These are phyloP conservation scores for Scytalidium lignicola DNA, from an alignment of 2,329 filamentous ascomycete species.

Conservation along the genomic window DNA sequence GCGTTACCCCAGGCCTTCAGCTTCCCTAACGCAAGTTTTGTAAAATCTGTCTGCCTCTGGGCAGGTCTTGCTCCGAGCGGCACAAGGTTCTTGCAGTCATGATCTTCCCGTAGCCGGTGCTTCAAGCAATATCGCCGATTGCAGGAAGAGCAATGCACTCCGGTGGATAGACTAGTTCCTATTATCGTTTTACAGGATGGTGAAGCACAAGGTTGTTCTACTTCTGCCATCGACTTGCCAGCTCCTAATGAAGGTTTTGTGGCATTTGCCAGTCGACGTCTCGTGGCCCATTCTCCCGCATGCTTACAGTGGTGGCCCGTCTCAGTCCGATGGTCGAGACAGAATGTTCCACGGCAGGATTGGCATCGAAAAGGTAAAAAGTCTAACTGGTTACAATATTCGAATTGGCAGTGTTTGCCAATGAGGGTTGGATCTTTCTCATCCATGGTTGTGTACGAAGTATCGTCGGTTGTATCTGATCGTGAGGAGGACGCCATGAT, in stretches of 20 bases:
- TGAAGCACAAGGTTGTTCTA: slow-evolving; percentile 64
- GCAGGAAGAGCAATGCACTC: slow-evolving; percentile 67
- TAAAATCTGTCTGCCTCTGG: slow-evolving; percentile 52
- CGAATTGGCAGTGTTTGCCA: slow-evolving; percentile 84
- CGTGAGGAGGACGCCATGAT: slow-evolving; percentile 49
- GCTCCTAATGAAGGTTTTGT: slow-evolving; percentile 49
- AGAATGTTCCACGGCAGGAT: slow-evolving; percentile 79
- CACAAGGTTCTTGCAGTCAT: slow-evolving; percentile 75
- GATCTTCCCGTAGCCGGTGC: slow-evolving; percentile 72
- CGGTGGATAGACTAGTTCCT: slow-evolving; percentile 60
- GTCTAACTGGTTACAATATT: slow-evolving; percentile 91
- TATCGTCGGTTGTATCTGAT: slow-evolving; percentile 30
- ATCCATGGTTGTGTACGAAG: slow-evolving; percentile 68
- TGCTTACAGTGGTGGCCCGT: slow-evolving; percentile 65
- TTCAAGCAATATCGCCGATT: slow-evolving; percentile 73
- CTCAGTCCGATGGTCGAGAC: slow-evolving; percentile 90
- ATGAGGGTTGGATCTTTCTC: slow-evolving; percentile 76
- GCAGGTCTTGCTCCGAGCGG: slow-evolving; percentile 48
- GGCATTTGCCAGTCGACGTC: slow-evolving; percentile 49
- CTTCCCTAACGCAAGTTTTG: slow-evolving; percentile 68
- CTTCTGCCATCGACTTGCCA: slow-evolving; percentile 47
- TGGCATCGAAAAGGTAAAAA: slow-evolving; percentile 95
- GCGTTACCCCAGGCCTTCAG: slow-evolving; percentile 75
- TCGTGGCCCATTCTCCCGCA: slow-evolving; percentile 57
- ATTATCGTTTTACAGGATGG: slow-evolving; percentile 64